Conservation (phyloP, 1,139 yeast genomes). For the Geotrichum siamense region DNA sequence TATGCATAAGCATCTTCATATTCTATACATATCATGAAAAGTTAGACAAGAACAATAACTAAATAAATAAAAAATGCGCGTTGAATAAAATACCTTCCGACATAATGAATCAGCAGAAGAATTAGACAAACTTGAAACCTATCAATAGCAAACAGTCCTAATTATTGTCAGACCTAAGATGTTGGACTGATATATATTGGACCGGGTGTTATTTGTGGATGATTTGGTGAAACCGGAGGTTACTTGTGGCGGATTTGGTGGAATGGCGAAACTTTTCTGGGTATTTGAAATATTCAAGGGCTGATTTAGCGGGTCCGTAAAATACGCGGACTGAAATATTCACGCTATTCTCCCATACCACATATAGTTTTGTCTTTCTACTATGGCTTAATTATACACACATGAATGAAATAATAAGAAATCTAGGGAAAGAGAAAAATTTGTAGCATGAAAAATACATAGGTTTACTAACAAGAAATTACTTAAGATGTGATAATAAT, state of each 20-base stretch:
- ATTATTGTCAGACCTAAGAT: slow-evolving; percentile 3
- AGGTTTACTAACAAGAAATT: too few species aligned
- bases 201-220: neutral
- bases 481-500: too few species aligned
- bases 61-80: too few species aligned
- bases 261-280: slow-evolving; percentile 3
- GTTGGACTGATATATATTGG: neutral
- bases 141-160: neutral
- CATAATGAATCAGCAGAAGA: slow-evolving; percentile 9
- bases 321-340: too few species aligned
- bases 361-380: too few species aligned
- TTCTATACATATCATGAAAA: slow-evolving; percentile 12
- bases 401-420: too few species aligned
- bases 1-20: slow-evolving; percentile 55
- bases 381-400: too few species aligned
- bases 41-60: slow-evolving; percentile 3
- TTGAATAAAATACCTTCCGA: slow-evolving; percentile 18
- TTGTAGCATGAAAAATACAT: too few species aligned
- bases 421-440: too few species aligned
- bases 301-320: too few species aligned
- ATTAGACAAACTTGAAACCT: neutral
- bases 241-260: neutral
- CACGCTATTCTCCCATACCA: too few species aligned
- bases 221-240: neutral
- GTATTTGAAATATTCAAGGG: neutral